Base-by-base conservation (phyloP, 140 eudicot species). In the Stevia rebaudiana region DNA sequence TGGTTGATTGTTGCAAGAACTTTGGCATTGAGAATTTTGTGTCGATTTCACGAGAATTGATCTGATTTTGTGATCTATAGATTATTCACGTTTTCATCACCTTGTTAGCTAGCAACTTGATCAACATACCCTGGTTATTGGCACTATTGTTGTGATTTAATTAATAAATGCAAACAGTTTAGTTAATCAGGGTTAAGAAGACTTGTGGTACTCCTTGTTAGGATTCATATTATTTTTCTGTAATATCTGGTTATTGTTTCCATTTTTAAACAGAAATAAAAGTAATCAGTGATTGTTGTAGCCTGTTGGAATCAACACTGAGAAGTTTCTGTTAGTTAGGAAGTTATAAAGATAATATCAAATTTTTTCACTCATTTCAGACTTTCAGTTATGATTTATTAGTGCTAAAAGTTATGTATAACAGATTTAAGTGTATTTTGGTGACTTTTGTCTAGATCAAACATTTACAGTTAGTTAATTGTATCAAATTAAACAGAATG, bases 1-100 rank as follows among this genome's bases (percentile, higher is more conserved):
- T 11, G 46, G 19, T 65, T 65, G 60, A 65, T 31, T 65, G 59
- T 5, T 18, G 33, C 46, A 31, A 25, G 71, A 49, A 65, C n/a
- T 15, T 50, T 35, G 8, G 19, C 37, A 49, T 36, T 13, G 24
- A 33, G 61, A 49, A 30, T 12, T 12, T 15, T n/a, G 48, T 49
- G 51, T 35, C 17, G 50, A 21, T 25, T 44, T 63, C 30, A 19
- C 15, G 19, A 43, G 19, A 44, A 1, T 58, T 5, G 65, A 36
- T 24, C 25, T 0, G 16, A 7, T 3, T 33, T 65, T 11, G 8
- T 35, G 44, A 65, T 18, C 22, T n/a, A 6, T 23, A 0, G 59
- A 24, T 52, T 19, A 3, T 0, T 36, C 30, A 37, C 16, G 33
- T 11, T 19, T 36, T 35, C 48, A 3, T 56, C 31, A 56, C 63